These are phyloP conservation scores for Rhododendron ovatum DNA, from an alignment of 148 eudicot genomes.

Conservation along the genomic window DNA sequence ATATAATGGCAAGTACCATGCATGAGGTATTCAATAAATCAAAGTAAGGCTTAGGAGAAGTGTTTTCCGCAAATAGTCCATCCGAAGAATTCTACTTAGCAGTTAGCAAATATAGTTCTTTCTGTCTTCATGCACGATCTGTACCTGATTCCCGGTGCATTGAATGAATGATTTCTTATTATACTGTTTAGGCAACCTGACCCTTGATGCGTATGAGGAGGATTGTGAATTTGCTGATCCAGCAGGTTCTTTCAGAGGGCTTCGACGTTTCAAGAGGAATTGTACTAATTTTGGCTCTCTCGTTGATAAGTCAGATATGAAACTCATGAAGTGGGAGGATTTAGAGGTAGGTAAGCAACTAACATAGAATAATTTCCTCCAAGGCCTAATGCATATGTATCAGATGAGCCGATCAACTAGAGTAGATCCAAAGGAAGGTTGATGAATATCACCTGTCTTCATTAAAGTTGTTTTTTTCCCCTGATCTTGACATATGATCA, in stretches of 20 bases:
- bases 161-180: neutral
- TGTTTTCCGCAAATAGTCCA: neutral
- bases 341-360: constrained; percentile 60
- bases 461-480: neutral
- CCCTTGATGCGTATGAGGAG: constrained; percentile 79
- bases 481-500: neutral
- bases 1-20: neutral
- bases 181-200: constrained; percentile 54
- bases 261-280: constrained; percentile 78
- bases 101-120: neutral
- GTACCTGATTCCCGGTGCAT: neutral
- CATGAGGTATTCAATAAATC: too few species aligned
- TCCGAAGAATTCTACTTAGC: neutral
- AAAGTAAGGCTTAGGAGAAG: neutral
- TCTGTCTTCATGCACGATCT: neutral
- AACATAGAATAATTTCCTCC: neutral
- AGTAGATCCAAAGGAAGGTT: neutral
- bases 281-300: constrained; percentile 91
- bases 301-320: constrained; percentile 71
- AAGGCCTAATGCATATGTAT: neutral
- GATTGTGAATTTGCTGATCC: constrained; percentile 98
- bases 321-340: constrained; percentile 93
- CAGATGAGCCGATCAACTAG: neutral
- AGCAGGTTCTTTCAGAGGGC: constrained; percentile 91
- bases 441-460: neutral